Evolutionary conservation across 495 filamentous ascomycete species (phyloP).

Genomic region (Lentithecium fluviatile): DNA sequence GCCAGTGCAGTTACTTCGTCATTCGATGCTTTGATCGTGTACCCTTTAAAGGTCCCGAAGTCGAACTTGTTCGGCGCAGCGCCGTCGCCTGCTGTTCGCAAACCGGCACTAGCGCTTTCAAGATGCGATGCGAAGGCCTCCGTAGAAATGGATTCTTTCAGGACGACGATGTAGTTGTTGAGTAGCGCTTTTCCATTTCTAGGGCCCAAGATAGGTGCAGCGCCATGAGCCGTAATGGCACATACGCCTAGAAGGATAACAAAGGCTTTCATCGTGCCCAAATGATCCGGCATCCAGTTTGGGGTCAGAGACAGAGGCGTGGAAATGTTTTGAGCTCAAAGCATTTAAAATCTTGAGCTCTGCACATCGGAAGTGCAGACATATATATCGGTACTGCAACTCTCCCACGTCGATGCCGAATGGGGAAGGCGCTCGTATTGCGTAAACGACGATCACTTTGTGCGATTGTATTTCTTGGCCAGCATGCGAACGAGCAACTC

Average conservation of each 20-base stretch:
- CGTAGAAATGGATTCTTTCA: not conserved
- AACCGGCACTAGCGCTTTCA: not conserved
- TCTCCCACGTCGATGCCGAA: not conserved
- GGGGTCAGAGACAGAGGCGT: no score
- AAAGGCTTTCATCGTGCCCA: not conserved
- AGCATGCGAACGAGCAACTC: no score
- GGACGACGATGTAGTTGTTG: constrained; percentile 6
- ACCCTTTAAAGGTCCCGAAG: constrained; percentile 12
- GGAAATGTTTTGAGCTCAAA: no score
- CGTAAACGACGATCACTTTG: not conserved
- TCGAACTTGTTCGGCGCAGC: not conserved
- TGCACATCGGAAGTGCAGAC: not conserved
- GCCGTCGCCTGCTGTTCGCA: not conserved
- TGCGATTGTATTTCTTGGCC: no score
- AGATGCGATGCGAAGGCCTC: not conserved
- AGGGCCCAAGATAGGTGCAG: not conserved
- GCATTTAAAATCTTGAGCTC: no score
- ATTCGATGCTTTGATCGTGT: constrained; percentile 6
- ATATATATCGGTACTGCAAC: not conserved
- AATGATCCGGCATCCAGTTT: not conserved
- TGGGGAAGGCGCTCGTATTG: constrained; percentile 1
- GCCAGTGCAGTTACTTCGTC: constrained; percentile 1
- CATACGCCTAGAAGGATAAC: not conserved
- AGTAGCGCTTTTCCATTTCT: not conserved
- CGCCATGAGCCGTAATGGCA: not conserved